These are phyloP conservation scores for Ilyonectria robusta DNA, from an alignment of 2,329 filamentous ascomycete genomes.

Conservation along the genomic window DNA sequence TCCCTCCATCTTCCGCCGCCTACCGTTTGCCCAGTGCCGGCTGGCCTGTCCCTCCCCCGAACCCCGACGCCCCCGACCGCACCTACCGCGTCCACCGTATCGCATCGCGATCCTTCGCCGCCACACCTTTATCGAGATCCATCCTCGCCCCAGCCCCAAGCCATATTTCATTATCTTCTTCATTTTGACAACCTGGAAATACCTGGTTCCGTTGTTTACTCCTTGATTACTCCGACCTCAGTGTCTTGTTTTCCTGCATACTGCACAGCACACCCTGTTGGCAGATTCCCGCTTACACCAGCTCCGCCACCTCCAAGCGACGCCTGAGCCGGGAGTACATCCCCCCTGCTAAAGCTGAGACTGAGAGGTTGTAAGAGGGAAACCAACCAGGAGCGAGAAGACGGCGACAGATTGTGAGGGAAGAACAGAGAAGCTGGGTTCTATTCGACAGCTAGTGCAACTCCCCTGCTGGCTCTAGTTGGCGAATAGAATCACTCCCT, in stretches of 20 bases:
- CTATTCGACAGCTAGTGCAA: background rate
- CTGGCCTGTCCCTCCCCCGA: constrained; percentile 31
- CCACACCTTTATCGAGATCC: constrained; percentile 12
- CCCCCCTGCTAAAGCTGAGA: background rate
- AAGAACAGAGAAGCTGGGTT: background rate
- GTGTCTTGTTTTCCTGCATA: background rate
- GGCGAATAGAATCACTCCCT: constrained; percentile 4
- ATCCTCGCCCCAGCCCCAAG: background rate
- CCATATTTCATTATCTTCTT: background rate
- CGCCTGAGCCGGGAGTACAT: background rate
- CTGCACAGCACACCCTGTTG: background rate
- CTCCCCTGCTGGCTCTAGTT: background rate
- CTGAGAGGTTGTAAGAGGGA: background rate
- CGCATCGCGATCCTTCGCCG: constrained; percentile 18
- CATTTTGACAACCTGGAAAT: background rate
- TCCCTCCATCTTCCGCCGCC: constrained; percentile 53
- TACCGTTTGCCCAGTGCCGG: constrained; percentile 43
- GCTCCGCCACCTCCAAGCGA: background rate
- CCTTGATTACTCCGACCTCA: background rate
- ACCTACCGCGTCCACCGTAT: constrained; percentile 8
- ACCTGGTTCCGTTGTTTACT: background rate
- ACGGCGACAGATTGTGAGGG: background rate
- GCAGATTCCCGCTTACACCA: constrained; percentile 18
- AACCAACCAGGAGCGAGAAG: background rate
- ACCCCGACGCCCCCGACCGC: constrained; percentile 12